Evolutionary conservation across 164 flowering plant species (phyloP), one percentile per base, ranked within the genome.

Genomic region (Santalum album): DNA sequence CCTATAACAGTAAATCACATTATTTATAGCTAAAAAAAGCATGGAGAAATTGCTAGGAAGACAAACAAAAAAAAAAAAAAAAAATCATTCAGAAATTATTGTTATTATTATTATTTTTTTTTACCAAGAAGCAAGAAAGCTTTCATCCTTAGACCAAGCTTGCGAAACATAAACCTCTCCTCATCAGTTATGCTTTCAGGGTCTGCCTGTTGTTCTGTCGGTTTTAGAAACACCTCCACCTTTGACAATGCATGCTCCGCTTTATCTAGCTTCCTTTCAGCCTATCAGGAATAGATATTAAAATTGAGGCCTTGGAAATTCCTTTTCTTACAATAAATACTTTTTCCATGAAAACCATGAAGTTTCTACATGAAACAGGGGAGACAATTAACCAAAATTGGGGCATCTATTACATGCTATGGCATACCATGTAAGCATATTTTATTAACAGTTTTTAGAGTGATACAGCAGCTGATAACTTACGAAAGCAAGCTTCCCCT

Each of bases 121-220:
- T 69, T 82, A 89, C 99, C 99, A 6, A 92, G 80, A 62, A 92
- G 96, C 58, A 87, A 66, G 76, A 78, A 87, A 32, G 97, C 95
- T 68, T 87, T 89, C 99, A 87, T 92, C 57, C 80, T 76, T 62
- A 92, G 65, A 35, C 99, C 99, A 56, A 92, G 81, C 74, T 89
- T 92, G 44, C 96, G 86, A 58, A 92, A 82, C 94, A 89, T 87
- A 65, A 74, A 89, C 58, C 99, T 80, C 73, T 92, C 99, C 65
- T 92, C 99, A 58, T 92, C 96, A 36, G 83, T 80, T 25, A 92
- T 77, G 73, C 81, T 79, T 54, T 81, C 84, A n/a, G 80, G 87
- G 25, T 89, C 94, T 19, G 75, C 73, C 44, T 68, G 62, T 35
- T 48, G 57, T 39, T 83, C 79, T 21, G 72, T 55, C 56, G 96